Base-by-base conservation (phyloP, 2,329 filamentous ascomycete genomes). In the Ophiostoma piceae region DNA sequence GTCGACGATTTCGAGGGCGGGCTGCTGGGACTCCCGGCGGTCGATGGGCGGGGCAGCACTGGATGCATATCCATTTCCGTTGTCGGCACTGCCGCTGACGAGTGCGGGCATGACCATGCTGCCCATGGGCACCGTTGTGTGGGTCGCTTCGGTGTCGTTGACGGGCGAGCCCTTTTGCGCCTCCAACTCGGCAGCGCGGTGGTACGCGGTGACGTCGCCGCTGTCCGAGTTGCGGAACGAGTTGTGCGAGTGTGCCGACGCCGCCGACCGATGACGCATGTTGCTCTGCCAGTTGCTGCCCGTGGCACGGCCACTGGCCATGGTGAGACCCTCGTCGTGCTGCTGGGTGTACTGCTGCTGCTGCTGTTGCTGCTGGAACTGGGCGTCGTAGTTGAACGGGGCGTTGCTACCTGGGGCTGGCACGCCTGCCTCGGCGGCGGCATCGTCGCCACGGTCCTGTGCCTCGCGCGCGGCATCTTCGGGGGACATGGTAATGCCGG, bases 401-500 rank as follows among this genome's bases (percentile, higher is more conserved):
- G 32, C 62, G 4, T 19, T 35, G 11, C 19, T n/a, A 1, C 35
- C 64, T 0, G 51, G 12, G 2, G 67, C 62, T 12, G 62, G 2
- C 8, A 65, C 32, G 32, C 35, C 65, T 1, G 67, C 70, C n/a
- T 51, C 69, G 2, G 67, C 69, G 1, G 65, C 72, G 0, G 39
- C 66, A 1, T 43, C 32, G 14, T 86, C 85, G 74, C 89, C 88
- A 74, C 87, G 85, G 51, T 82, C 81, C 60, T 79, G 88, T 73
- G 87, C 85, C 60, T 83, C 81, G 66, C 79, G 78, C 1, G 81
- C 78, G 16, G 90, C 92, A 77, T 95, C 91, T 80, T 98, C 94
- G 16, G 87, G 85, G 1, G 93, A 95, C 87, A 94, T 96, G 26
- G 95, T 97, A 73, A 96, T 90, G 51, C 90, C 90, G 67, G 90